Conservation (phyloP, 2,329 filamentous ascomycete species). For the Diplocarpon rosae region DNA sequence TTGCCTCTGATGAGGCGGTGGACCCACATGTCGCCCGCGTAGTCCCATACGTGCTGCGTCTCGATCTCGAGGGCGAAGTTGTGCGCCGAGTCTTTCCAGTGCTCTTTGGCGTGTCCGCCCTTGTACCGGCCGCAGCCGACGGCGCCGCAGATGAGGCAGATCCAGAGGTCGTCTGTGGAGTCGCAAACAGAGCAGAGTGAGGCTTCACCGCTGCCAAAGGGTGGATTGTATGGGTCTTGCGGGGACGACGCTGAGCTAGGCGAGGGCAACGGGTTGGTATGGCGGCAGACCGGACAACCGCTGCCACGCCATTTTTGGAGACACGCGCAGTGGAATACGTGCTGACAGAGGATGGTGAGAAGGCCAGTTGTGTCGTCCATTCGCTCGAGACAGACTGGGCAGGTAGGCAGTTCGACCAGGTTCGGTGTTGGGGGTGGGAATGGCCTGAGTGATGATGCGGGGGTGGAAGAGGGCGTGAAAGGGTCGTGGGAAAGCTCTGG, state of each 20-base stretch:
- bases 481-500: conserved; percentile 53
- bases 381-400: conserved; percentile 88
- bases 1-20: conserved; percentile 92
- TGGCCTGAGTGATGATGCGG: conserved; percentile 35
- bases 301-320: conserved; percentile 92
- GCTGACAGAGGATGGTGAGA: conserved; percentile 91
- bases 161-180: conserved; percentile 76
- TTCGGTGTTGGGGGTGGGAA: conserved; percentile 64
- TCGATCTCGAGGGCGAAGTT: conserved; percentile 87
- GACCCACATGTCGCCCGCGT: conserved; percentile 89
- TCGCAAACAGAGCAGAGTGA: conserved; percentile 72
- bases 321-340: conserved; percentile 95
- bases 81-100: conserved; percentile 83
- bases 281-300: conserved; percentile 89
- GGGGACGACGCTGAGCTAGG: conserved; percentile 20
- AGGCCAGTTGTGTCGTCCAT: conserved; percentile 97
- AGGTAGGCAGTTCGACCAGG: conserved; percentile 85
- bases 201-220: conserved; percentile 54
- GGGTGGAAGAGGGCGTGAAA: conserved; percentile 45
- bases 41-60: conserved; percentile 97
- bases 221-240: conserved; percentile 40
- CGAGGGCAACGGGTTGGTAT: conserved; percentile 54
- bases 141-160: conserved; percentile 86
- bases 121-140: conserved; percentile 94
- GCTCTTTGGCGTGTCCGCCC: conserved; percentile 81